Evolutionary conservation across 2,329 filamentous ascomycete species (phyloP).

Genomic region (Aspergillus tanneri): DNA sequence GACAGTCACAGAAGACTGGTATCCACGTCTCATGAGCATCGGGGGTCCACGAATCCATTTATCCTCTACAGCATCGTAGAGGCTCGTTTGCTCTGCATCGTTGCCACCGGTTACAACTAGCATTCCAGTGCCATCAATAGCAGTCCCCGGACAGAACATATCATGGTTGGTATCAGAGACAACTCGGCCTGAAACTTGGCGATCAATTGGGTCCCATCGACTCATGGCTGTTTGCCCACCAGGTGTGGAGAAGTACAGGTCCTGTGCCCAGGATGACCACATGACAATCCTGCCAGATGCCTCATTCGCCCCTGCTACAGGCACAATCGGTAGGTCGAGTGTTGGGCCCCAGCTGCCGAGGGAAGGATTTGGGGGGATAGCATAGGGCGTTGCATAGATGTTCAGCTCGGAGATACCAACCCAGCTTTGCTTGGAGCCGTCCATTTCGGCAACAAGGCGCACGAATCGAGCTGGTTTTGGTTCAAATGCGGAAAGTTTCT

Average conservation of each 20-base stretch:
- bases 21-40: conserved; percentile 6
- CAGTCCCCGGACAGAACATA: conserved; percentile 11
- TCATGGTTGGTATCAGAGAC: conserved; percentile 9
- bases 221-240: too few species aligned
- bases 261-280: conserved; percentile 10
- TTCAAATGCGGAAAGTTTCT: conserved; percentile 18
- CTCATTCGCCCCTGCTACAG: conserved; percentile 4
- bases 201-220: conserved; percentile 5
- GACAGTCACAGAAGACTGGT: conserved; percentile 2
- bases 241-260: too few species aligned
- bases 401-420: conserved; percentile 10
- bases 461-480: conserved; percentile 14
- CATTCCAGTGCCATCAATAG: conserved; percentile 7
- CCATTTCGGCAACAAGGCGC: conserved; percentile 9
- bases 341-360: conserved; percentile 8
- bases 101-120: conserved; percentile 8
- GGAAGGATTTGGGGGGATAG: conserved; percentile 9
- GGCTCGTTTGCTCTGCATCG: conserved; percentile 2
- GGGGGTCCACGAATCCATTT: not conserved
- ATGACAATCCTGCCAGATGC: conserved; percentile 1
- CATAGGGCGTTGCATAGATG: conserved; percentile 9
- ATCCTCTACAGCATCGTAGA: conserved; percentile 2
- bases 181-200: not conserved
- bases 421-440: too few species aligned
- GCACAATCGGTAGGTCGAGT: conserved; percentile 8